Conservation (phyloP, 352 stramenopile genomes). For the Thraustotheca clavata region DNA sequence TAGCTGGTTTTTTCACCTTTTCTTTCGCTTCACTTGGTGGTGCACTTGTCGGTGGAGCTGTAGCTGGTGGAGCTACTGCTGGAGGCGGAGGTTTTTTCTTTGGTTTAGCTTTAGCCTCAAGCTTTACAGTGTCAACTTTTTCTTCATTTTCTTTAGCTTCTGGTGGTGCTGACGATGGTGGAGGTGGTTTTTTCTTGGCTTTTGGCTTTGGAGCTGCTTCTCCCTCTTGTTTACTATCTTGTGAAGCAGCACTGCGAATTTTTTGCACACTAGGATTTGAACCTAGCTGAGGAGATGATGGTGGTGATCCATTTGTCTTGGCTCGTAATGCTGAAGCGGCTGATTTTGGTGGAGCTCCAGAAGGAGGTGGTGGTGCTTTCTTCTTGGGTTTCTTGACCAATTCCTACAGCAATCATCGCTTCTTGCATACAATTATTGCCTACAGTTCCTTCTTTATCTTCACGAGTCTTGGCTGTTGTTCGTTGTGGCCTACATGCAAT, state of each 20-base stretch:
- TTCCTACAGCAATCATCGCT: neutral
- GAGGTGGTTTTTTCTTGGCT: constrained; percentile 25
- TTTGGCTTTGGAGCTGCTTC: neutral
- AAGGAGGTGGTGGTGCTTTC: constrained; percentile 54
- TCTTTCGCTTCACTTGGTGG: neutral
- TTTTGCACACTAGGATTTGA: constrained; percentile 63
- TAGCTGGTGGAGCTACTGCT: neutral
- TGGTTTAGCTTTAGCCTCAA: constrained; percentile 19
- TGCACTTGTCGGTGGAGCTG: neutral
- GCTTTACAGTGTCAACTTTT: constrained; percentile 3
- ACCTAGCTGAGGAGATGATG: constrained; percentile 27
- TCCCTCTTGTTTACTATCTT: neutral
- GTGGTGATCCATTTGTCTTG: constrained; percentile 58
- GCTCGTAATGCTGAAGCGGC: constrained; percentile 57
- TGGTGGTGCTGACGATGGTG: constrained; percentile 33
- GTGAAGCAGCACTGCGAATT: constrained; percentile 42
- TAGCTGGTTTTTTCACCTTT: neutral
- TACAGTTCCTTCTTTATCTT: neutral
- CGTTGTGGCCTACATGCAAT: neutral
- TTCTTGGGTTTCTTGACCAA: constrained; percentile 32
- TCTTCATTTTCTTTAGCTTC: neutral
- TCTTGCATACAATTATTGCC: neutral
- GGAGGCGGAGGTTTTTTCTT: constrained; percentile 15
- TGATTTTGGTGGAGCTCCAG: constrained; percentile 52
- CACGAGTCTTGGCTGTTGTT: neutral